These are phyloP conservation scores for Lignosus rhinocerotis DNA, from an alignment of 1,284 basidiomycete species.

Conservation along the genomic window DNA sequence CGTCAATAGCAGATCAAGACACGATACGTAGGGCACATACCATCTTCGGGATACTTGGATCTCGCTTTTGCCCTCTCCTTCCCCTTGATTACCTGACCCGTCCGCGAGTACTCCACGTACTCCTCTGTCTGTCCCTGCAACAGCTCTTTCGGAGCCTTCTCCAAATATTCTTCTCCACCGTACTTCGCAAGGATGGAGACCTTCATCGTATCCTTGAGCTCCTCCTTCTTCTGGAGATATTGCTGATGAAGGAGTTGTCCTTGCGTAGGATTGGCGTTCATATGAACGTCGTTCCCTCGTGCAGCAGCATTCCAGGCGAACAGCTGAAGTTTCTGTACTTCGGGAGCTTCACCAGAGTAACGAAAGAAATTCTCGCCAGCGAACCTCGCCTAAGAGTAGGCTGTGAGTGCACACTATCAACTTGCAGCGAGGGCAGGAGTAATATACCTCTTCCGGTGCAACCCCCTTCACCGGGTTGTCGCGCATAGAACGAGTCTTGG, in stretches of 20 bases:
- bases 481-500: conserved; percentile 99
- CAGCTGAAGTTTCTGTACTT: conserved; percentile 89
- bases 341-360: conserved; percentile 86
- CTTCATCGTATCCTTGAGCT: conserved; percentile 85
- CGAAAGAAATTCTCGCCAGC: conserved; percentile 97
- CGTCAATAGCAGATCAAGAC: background rate
- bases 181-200: conserved; percentile 88
- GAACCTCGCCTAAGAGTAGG: conserved; percentile 69
- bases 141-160: conserved; percentile 86
- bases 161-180: conserved; percentile 92
- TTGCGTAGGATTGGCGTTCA: conserved; percentile 96
- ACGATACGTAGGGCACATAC: conserved; percentile 46
- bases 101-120: conserved; percentile 95
- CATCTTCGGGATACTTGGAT: conserved; percentile 95
- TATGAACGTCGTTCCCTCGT: conserved; percentile 91
- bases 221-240: conserved; percentile 91
- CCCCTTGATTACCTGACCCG: conserved; percentile 92
- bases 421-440: conserved; percentile 7
- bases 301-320: conserved; percentile 98
- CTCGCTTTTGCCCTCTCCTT: conserved; percentile 80
- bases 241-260: conserved; percentile 91
- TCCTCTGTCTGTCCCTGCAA: conserved; percentile 93
- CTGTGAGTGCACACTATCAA: background rate
- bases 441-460: conserved; percentile 81
- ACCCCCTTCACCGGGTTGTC: conserved; percentile 86